Evolutionary conservation across 345 rosid species (phyloP).

Genomic region (Camelina hispida): DNA sequence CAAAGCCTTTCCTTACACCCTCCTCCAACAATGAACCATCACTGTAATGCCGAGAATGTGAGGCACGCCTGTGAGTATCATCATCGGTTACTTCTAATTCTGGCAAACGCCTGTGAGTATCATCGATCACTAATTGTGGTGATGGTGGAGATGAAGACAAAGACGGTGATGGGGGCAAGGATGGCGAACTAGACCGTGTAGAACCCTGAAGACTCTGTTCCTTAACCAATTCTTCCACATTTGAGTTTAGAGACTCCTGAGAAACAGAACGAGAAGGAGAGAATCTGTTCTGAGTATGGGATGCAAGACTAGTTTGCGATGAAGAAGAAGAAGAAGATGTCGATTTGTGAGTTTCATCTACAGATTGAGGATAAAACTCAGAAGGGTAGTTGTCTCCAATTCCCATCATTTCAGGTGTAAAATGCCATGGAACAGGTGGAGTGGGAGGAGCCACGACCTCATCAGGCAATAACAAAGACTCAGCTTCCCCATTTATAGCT

Average conservation of each 20-base stretch:
- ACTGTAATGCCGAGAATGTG: slow-evolving; percentile 45
- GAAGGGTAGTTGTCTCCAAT: slow-evolving; percentile 45
- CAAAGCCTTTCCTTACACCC: slow-evolving; percentile 9
- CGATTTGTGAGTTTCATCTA: slow-evolving; percentile 61
- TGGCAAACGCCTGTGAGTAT: slow-evolving; percentile 23
- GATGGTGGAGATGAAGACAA: slow-evolving; percentile 29
- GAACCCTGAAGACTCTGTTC: slow-evolving; percentile 47
- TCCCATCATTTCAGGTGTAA: slow-evolving; percentile 55
- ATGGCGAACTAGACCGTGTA: slow-evolving; percentile 45
- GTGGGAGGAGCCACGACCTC: slow-evolving; percentile 42
- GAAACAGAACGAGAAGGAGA: slow-evolving; percentile 54
- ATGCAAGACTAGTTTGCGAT: slow-evolving; percentile 52
- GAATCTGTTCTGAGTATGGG: slow-evolving; percentile 48
- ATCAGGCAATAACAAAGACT: slow-evolving; percentile 30
- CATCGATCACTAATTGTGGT: slow-evolving; percentile 20
- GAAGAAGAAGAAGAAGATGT: slow-evolving; percentile 52
- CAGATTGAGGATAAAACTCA: slow-evolving; percentile 64
- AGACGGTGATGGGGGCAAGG: slow-evolving; percentile 39
- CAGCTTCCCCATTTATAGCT: slow-evolving; percentile 42
- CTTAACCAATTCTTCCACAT: slow-evolving; percentile 49
- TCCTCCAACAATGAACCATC: slow-evolving; percentile 40
- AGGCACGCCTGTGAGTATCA: slow-evolving; percentile 25
- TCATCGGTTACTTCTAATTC: slow-evolving; percentile 17
- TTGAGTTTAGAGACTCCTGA: slow-evolving; percentile 49
- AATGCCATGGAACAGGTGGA: slow-evolving; percentile 52